Conservation (phyloP, 2,329 filamentous ascomycete species). For the Colletotrichum ledebouriae region DNA sequence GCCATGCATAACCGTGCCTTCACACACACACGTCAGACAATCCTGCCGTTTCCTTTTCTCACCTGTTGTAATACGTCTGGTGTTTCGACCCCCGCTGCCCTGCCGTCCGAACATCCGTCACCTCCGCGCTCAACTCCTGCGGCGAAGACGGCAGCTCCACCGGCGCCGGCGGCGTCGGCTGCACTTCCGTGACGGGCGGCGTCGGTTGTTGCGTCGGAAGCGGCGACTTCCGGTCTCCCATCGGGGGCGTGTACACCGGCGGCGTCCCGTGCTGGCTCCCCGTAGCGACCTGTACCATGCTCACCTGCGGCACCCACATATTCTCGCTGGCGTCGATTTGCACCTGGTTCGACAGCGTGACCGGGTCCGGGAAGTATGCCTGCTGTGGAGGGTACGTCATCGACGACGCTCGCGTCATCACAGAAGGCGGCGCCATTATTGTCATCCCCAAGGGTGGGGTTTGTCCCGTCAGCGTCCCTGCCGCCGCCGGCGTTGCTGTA, state of each 20-base stretch:
- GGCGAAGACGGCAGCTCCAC: conserved; percentile 25
- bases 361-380: conserved; percentile 36
- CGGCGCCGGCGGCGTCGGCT: conserved; percentile 11
- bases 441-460: neutral
- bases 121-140: conserved; percentile 38
- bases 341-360: conserved; percentile 39
- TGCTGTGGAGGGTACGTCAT: conserved; percentile 35
- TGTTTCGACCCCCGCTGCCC: conserved; percentile 13
- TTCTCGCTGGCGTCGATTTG: conserved; percentile 51
- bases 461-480: neutral
- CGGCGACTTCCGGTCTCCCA: conserved; percentile 25
- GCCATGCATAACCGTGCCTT: too few species aligned
- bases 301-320: conserved; percentile 52
- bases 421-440: neutral
- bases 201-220: neutral
- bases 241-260: conserved; percentile 37
- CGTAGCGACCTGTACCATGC: conserved; percentile 47
- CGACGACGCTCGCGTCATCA: conserved; percentile 17
- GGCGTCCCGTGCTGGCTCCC: conserved; percentile 24
- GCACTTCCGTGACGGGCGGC: conserved; percentile 5
- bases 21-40: too few species aligned
- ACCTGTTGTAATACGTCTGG: conserved; percentile 40
- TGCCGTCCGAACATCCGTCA: conserved; percentile 3
- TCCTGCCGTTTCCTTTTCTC: too few species aligned
- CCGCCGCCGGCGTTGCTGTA: neutral